Percentiles rank a stretch among this genome's conserved stretches.
phyloP scores from a whole-genome alignment of 495 filamentous ascomycete species.

The Pseudomonodictys pantanalensis region DNA sequence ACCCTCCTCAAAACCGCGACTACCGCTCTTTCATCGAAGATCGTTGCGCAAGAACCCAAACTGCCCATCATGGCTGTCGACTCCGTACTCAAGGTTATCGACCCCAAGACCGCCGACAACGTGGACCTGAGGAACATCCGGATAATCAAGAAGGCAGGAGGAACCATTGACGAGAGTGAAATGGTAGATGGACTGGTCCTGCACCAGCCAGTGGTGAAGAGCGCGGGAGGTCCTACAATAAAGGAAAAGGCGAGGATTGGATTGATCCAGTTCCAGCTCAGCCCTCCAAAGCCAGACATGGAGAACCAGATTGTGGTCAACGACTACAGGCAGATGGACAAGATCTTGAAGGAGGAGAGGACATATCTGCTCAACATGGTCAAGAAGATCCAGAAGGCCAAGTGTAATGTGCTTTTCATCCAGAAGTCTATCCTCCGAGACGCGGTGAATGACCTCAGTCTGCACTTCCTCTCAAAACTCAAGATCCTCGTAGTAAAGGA shows the following conservation, averaged over 20 bases:
- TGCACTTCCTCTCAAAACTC: constrained; percentile 96
- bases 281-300: constrained; percentile 98
- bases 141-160: constrained; percentile 96
- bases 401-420: constrained; percentile 97
- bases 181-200: constrained; percentile 93
- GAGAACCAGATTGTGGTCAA: constrained; percentile 99
- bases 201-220: constrained; percentile 90
- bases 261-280: constrained; percentile 96
- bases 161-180: constrained; percentile 97
- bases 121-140: constrained; percentile 95
- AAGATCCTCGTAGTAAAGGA: constrained; percentile 96
- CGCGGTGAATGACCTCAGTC: constrained; percentile 92
- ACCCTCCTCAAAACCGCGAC: constrained; percentile 94
- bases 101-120: constrained; percentile 90
- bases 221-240: constrained; percentile 80
- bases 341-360: constrained; percentile 98
- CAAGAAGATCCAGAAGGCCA: constrained; percentile 99
- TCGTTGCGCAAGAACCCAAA: constrained; percentile 92
- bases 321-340: constrained; percentile 99
- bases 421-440: constrained; percentile 98
- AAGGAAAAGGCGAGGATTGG: constrained; percentile 98
- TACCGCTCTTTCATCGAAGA: constrained; percentile 97
- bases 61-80: constrained; percentile 96
- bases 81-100: constrained; percentile 90
- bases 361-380: constrained; percentile 97